These are phyloP conservation scores for Cryptosporidium viatorum DNA, from an alignment of 169 alveolate genomes.

Conservation along the genomic window DNA sequence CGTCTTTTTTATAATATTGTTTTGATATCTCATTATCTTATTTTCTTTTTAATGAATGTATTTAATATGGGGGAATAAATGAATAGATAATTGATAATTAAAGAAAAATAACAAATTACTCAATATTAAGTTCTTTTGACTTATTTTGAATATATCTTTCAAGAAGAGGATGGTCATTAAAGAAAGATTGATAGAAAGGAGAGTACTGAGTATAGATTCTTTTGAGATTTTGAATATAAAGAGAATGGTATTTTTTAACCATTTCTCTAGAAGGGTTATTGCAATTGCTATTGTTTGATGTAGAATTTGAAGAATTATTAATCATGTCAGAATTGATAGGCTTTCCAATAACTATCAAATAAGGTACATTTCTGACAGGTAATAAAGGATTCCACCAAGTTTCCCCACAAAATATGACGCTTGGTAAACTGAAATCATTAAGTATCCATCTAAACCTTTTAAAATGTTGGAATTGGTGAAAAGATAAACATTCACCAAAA, in stretches of 20 bases:
- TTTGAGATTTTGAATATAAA: slow-evolving; percentile 29
- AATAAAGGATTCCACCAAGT: slow-evolving; percentile 73
- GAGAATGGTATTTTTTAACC: slow-evolving; percentile 35
- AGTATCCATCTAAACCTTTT: slow-evolving; percentile 43
- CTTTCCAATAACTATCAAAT: slow-evolving; percentile 48
- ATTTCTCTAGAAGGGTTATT: slow-evolving; percentile 44
- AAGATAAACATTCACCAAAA: slow-evolving; percentile 71
- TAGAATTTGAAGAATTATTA: not conserved
- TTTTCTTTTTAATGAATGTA: too few relatives aligned
- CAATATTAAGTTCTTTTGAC: slow-evolving; percentile 12
- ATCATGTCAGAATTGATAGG: not conserved
- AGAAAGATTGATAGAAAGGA: slow-evolving; percentile 9
- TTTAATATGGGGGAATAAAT: not conserved
- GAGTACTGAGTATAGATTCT: slow-evolving; percentile 19
- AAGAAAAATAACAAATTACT: not conserved
- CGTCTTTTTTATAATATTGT: too few relatives aligned
- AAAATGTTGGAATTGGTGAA: slow-evolving; percentile 29
- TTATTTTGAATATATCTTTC: slow-evolving; percentile 21
- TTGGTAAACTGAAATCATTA: slow-evolving; percentile 59
- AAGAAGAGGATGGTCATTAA: slow-evolving; percentile 6
- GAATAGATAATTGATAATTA: too few relatives aligned
- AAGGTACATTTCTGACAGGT: slow-evolving; percentile 53
- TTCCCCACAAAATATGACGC: slow-evolving; percentile 62
- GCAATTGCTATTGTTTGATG: not conserved
- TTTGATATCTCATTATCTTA: not conserved